Conservation (phyloP, 176 grass and related monocot species). For the Saccharum officinarum region DNA sequence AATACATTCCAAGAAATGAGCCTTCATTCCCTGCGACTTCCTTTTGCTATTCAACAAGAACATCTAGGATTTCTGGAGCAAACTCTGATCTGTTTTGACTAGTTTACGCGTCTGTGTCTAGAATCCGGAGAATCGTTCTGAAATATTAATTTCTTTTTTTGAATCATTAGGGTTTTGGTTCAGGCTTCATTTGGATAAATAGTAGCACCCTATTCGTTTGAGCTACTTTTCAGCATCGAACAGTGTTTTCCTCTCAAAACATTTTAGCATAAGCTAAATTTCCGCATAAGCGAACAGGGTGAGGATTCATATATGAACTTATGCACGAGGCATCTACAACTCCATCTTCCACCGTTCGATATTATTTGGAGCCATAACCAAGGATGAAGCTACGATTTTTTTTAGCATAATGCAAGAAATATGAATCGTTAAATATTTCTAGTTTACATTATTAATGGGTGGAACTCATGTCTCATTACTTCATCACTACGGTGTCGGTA, state of each 20-base stretch:
- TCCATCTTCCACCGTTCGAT: too few relatives aligned
- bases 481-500: not conserved
- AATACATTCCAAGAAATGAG: not conserved
- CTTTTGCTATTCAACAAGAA: slow-evolving; percentile 5
- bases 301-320: too few relatives aligned
- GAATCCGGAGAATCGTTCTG: not conserved
- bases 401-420: too few relatives aligned
- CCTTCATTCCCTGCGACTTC: not conserved
- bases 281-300: slow-evolving; percentile 38
- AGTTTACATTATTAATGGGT: not conserved
- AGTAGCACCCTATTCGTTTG: too few relatives aligned
- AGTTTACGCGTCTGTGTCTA: not conserved
- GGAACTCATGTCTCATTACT: not conserved
- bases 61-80: not conserved
- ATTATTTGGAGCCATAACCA: too few relatives aligned
- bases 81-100: not conserved
- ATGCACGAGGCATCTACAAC: too few relatives aligned
- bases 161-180: not conserved
- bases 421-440: too few relatives aligned
- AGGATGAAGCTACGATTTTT: slow-evolving; percentile 31
- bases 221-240: too few relatives aligned
- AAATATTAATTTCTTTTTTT: not conserved
- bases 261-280: too few relatives aligned
- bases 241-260: not conserved
- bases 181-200: not conserved